phyloP scores from a whole-genome alignment of 2,329 filamentous ascomycete species.

The Chaetomiaceae sp. region DNA sequence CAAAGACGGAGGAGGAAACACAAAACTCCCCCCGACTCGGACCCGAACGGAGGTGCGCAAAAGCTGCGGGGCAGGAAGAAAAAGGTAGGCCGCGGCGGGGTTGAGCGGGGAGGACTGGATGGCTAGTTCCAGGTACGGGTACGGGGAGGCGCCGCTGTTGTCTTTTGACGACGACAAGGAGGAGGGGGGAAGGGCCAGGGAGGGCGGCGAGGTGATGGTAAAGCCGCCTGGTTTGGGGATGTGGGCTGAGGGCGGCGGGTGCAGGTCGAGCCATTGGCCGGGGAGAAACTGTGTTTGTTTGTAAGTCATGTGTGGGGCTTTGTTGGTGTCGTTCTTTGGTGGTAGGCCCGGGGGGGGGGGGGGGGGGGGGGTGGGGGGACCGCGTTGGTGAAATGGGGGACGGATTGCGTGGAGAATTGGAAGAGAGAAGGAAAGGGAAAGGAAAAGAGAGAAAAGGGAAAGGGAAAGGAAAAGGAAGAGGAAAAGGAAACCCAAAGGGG shows the following conservation, averaged over 20 bases:
- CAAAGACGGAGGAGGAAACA: constrained; percentile 60
- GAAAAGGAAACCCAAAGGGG: too few relatives aligned
- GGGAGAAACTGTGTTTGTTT: constrained; percentile 57
- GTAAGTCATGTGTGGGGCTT: constrained; percentile 14
- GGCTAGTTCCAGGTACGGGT: constrained; percentile 66
- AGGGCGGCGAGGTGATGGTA: constrained; percentile 76
- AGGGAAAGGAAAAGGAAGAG: too few relatives aligned
- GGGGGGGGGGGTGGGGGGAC: too few relatives aligned
- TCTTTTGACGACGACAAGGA: too few relatives aligned
- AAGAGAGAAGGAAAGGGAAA: too few relatives aligned
- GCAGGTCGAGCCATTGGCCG: constrained; percentile 86
- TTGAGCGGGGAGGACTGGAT: constrained; percentile 68
- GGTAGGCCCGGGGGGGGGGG: background rate
- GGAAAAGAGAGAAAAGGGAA: too few relatives aligned
- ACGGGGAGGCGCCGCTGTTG: background rate
- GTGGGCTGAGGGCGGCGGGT: constrained; percentile 65
- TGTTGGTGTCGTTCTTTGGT: background rate
- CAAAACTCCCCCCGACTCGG: constrained; percentile 74
- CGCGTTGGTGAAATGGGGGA: too few relatives aligned
- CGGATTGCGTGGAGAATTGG: too few relatives aligned
- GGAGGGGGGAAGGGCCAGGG: constrained; percentile 32
- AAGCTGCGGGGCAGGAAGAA: constrained; percentile 51
- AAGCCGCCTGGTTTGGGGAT: constrained; percentile 73
- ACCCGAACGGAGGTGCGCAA: constrained; percentile 56
- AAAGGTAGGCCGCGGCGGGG: constrained; percentile 72